Percentiles rank a stretch among this genome's conserved stretches.
phyloP scores from a whole-genome alignment of 345 rosid genomes.

The Excoecaria agallocha region DNA sequence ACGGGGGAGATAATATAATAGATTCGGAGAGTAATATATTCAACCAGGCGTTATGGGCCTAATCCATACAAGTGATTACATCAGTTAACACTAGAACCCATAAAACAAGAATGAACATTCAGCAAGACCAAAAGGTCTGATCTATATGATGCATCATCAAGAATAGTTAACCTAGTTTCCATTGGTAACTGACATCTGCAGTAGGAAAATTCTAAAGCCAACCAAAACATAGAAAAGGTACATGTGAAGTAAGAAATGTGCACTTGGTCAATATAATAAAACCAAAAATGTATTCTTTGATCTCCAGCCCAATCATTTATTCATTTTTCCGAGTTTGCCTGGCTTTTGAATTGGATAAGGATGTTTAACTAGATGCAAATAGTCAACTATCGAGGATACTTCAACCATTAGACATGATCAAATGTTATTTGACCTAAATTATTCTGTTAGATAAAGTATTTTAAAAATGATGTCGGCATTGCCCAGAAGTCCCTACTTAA shows the following conservation, averaged over 20 bases:
- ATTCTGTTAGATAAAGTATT: background rate
- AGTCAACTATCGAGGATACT: background rate
- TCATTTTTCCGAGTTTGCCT: background rate
- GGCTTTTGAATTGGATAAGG: background rate
- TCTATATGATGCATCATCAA: background rate
- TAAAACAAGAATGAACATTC: background rate
- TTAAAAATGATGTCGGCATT: background rate
- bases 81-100: background rate
- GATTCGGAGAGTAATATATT: background rate
- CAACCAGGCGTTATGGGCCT: background rate
- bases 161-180: background rate
- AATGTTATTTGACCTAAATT: background rate
- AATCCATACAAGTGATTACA: background rate
- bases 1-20: background rate
- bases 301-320: background rate
- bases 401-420: background rate
- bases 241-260: background rate
- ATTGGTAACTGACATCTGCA: background rate
- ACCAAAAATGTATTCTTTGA: background rate
- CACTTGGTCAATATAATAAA: background rate
- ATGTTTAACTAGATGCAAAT: background rate
- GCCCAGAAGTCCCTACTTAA: background rate
- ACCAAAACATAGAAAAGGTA: background rate
- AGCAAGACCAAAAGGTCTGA: background rate
- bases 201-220: background rate